Conservation (phyloP, 2,329 filamentous ascomycete species). For the Hypoxylon sp. region DNA sequence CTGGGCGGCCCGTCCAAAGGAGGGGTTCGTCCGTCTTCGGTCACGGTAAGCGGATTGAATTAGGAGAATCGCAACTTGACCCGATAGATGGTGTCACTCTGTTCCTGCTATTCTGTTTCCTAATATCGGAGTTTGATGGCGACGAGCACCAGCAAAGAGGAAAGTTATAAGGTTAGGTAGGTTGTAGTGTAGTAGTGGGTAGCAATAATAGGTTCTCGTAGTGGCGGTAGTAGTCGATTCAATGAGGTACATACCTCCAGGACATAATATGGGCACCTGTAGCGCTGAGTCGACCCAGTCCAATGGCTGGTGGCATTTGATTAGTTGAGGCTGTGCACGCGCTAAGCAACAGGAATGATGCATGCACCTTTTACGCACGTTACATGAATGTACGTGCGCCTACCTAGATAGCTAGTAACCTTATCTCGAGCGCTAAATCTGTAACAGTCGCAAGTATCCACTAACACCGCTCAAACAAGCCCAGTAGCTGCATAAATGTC, state of each 20-base stretch:
- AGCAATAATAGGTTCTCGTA: conserved; percentile 36
- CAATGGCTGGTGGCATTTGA: conserved; percentile 24
- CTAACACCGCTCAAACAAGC: not conserved
- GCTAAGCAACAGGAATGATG: conserved; percentile 39
- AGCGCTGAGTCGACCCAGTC: conserved; percentile 30
- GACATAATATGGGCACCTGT: conserved; percentile 1
- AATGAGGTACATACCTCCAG: conserved; percentile 18
- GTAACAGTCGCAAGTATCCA: not conserved
- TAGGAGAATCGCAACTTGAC: conserved; percentile 13
- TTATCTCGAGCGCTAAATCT: not conserved
- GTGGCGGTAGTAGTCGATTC: conserved; percentile 22
- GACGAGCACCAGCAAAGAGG: conserved; percentile 27
- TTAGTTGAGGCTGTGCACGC: conserved; percentile 43
- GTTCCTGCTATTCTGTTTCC: conserved; percentile 4
- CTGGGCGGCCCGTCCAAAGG: conserved; percentile 44
- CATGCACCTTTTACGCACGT: conserved; percentile 14
- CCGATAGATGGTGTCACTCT: conserved; percentile 12
- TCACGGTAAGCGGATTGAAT: conserved; percentile 16
- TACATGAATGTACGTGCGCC: not conserved
- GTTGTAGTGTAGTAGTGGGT: conserved; percentile 28
- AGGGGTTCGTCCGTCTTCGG: conserved; percentile 41
- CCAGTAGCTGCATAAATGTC: conserved; percentile 7
- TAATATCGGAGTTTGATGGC: conserved; percentile 29
- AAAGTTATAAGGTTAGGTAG: conserved; percentile 36
- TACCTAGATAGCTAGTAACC: conserved; percentile 10